A percentile compares a stretch with the other conserved stretches of the same genome.
Conservation (phyloP, 1,284 basidiomycete genomes). For the Ganoderma lucidum region DNA sequence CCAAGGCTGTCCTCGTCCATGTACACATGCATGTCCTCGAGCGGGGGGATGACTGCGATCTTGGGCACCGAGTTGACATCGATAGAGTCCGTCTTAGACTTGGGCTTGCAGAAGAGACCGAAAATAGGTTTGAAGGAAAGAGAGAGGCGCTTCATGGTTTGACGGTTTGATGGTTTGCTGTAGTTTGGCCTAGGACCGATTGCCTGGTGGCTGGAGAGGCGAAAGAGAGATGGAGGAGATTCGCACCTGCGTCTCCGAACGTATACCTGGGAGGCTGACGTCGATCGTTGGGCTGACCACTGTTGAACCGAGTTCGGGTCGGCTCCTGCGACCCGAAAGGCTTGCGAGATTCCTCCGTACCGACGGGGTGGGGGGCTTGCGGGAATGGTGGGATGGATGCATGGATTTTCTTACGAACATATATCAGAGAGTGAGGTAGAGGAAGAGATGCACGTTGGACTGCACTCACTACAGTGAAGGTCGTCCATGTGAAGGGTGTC, state of each 20-base stretch:
- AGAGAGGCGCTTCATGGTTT: not conserved
- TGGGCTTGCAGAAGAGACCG: slow-evolving; percentile 1
- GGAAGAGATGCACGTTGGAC: not conserved
- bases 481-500: not conserved
- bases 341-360: not conserved
- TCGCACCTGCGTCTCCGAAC: not conserved
- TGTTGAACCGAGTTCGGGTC: not conserved
- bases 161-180: not conserved
- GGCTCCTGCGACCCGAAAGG: slow-evolving; percentile 3
- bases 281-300: not conserved
- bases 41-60: slow-evolving; percentile 4
- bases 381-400: not conserved
- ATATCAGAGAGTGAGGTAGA: not conserved
- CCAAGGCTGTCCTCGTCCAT: not conserved
- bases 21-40: slow-evolving; percentile 3
- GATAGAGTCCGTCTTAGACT: not conserved
- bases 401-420: too few species aligned
- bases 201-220: not conserved
- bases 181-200: not conserved
- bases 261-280: slow-evolving; percentile 1
- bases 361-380: not conserved
- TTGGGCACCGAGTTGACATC: not conserved
- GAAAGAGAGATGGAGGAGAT: not conserved
- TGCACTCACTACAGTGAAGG: not conserved
- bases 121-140: slow-evolving; percentile 2